Percentiles rank a stretch among this genome's conserved stretches.
These are phyloP conservation scores for Russula vinacea DNA, from an alignment of 768 basidiomycete species.

Conservation along the genomic window DNA sequence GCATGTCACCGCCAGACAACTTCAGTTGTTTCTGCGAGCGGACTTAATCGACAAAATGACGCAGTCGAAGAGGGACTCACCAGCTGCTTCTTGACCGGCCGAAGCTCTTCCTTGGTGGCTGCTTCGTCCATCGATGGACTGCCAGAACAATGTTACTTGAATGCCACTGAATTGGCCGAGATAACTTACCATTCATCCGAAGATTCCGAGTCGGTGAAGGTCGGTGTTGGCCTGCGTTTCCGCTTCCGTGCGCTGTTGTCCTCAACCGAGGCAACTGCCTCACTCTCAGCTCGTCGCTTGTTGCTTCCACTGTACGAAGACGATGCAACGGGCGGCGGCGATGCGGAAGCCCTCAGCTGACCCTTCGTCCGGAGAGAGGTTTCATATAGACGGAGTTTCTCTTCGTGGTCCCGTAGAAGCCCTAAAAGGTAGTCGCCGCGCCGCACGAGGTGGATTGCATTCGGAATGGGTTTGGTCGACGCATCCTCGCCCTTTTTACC, in stretches of 20 bases:
- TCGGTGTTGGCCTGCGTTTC: constrained; percentile 93
- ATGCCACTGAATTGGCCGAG: constrained; percentile 7
- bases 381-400: constrained; percentile 87
- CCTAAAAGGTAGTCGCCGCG: constrained; percentile 91
- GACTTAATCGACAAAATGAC: constrained; percentile 14
- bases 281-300: constrained; percentile 81
- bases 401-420: constrained; percentile 81
- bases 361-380: constrained; percentile 70
- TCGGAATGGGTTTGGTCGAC: constrained; percentile 85
- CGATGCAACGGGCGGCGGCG: constrained; percentile 74
- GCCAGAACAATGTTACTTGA: constrained; percentile 19
- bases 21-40: constrained; percentile 84
- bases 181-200: constrained; percentile 81
- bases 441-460: constrained; percentile 96
- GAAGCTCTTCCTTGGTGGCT: constrained; percentile 88
- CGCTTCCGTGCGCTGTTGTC: constrained; percentile 67
- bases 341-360: constrained; percentile 66
- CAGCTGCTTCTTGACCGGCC: constrained; percentile 95
- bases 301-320: constrained; percentile 58
- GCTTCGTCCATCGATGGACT: constrained; percentile 96
- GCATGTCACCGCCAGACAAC: constrained; percentile 87
- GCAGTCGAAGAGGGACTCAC: constrained; percentile 44
- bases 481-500: constrained; percentile 91
- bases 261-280: constrained; percentile 78
- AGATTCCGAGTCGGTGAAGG: constrained; percentile 92